Evolutionary conservation across 306 rosid species (phyloP), one percentile per base, ranked within the genome.

Genomic region (Trifolium pratense): DNA sequence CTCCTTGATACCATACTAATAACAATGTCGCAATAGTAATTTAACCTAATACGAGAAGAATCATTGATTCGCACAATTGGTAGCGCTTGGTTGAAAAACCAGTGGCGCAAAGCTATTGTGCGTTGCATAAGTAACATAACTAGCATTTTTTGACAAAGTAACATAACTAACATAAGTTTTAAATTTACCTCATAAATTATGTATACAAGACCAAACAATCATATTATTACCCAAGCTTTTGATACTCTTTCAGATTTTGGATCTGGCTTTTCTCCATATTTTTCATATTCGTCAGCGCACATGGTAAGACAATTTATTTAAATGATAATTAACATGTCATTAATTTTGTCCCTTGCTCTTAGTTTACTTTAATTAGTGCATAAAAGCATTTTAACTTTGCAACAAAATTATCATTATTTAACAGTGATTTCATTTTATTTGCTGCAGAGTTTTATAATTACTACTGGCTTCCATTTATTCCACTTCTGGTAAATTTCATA

Each of bases 401-500:
- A 66, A 32, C 56, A 46, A 66, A 42, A 37, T 39, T 64, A 37
- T n/a, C n/a, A n/a, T n/a, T n/a, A 21, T 43, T 74, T 49, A 53
- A 71, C 31, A 0, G 25, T 21, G 17, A 14, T 16, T 66, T 66
- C 37, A 40, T 31, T 73, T 56, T 68, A 11, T 51, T 48, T 21
- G n/a, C n/a, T 85, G 83, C 91, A 89, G 94, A 64, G 80, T 89
- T 89, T 67, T 81, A 87, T 79, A 83, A 80, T 62, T 16, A 87
- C 82, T 89, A 77, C 71, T 89, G 94, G 94, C 89, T 89, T 68
- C 90, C 96, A 17, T 89, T 89, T 78, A 78, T 89, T 66, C 96
- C 92, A 46, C 86, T 89, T 71, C 75, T 78, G 90, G 92, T 89
- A 87, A 9, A 51, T 5, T 70, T 40, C 9, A 56, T 40, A 42